A percentile compares a stretch with the other conserved stretches of the same genome.
Conservation (phyloP, 2,329 filamentous ascomycete species). For the Hypocreales sp. region DNA sequence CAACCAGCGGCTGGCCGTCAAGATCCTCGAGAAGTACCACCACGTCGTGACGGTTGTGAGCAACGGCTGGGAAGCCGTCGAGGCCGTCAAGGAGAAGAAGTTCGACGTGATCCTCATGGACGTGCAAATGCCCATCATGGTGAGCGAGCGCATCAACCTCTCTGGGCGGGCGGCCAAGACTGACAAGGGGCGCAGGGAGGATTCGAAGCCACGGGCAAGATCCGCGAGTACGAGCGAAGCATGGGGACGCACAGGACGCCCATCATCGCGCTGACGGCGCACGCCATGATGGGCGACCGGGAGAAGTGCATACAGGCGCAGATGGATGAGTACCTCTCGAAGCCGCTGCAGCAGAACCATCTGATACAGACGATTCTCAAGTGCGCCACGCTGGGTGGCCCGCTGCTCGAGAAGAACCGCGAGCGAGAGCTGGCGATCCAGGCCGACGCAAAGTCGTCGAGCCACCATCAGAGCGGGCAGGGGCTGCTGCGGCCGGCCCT, state of each 20-base stretch:
- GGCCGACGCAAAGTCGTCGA: conserved; percentile 29
- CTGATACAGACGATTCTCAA: conserved; percentile 96
- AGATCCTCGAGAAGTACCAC: conserved; percentile 95
- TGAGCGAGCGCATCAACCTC: no score
- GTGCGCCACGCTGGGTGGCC: conserved; percentile 80
- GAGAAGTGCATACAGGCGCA: conserved; percentile 97
- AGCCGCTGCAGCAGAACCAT: conserved; percentile 91
- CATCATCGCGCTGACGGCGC: conserved; percentile 91
- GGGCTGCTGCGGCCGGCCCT: conserved; percentile 23
- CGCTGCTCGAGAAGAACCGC: conserved; percentile 61
- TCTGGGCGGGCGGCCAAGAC: no score
- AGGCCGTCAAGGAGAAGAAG: conserved; percentile 79
- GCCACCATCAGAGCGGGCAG: conserved; percentile 20
- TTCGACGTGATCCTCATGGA: conserved; percentile 99
- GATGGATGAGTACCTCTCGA: conserved; percentile 98
- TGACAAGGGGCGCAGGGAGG: conserved; percentile 51
- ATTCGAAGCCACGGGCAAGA: conserved; percentile 93
- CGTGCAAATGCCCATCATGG: conserved; percentile 99
- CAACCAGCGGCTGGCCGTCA: conserved; percentile 89
- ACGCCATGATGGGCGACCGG: conserved; percentile 95
- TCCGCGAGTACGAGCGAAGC: conserved; percentile 82
- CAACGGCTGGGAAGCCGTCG: conserved; percentile 85
- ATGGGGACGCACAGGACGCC: conserved; percentile 71
- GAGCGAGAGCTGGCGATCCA: conserved; percentile 41
- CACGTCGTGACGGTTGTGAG: conserved; percentile 85